phyloP scores from a whole-genome alignment of 352 stramenopile genomes.

The Globisporangium megalacanthum region DNA sequence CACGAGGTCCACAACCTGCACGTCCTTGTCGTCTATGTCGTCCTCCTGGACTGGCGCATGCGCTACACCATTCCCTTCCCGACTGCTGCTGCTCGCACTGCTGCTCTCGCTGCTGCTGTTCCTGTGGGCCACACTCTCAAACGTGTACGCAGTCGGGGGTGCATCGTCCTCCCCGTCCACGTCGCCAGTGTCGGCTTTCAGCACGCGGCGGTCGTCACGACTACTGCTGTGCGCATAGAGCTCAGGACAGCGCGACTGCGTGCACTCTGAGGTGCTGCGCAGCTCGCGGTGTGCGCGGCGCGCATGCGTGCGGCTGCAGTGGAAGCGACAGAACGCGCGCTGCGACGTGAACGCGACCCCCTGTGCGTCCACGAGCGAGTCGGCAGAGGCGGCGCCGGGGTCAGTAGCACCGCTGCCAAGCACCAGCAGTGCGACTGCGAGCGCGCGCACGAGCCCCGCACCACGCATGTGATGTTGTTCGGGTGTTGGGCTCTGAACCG shows the following conservation, averaged over 20 bases:
- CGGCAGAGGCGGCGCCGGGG: too few relatives aligned
- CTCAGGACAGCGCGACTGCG: conserved; percentile 17
- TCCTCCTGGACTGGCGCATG: conserved; percentile 15
- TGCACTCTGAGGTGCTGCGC: conserved; percentile 29
- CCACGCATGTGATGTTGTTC: too few relatives aligned
- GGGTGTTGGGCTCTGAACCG: too few relatives aligned
- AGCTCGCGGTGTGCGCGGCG: conserved; percentile 34
- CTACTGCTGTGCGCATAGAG: neutral
- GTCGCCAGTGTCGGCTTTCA: conserved; percentile 6
- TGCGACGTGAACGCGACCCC: conserved; percentile 43
- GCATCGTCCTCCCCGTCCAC: too few relatives aligned
- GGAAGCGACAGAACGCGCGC: conserved; percentile 50
- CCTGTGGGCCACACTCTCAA: neutral
- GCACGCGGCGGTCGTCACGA: conserved; percentile 8
- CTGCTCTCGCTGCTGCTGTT: conserved; percentile 5
- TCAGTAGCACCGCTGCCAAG: too few relatives aligned
- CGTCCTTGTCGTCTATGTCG: conserved; percentile 26
- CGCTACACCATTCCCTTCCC: conserved; percentile 26
- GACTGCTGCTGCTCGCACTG: conserved; percentile 4
- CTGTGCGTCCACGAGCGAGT: conserved; percentile 18
- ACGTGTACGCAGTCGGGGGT: neutral
- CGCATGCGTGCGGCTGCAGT: conserved; percentile 51
- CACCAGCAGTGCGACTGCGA: too few relatives aligned
- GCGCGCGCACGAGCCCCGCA: too few relatives aligned
- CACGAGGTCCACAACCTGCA: conserved; percentile 50